Evolutionary conservation across 148 eudicot species (phyloP), one percentile per base, ranked within the genome.

Genomic region (Heliosperma pusillum): DNA sequence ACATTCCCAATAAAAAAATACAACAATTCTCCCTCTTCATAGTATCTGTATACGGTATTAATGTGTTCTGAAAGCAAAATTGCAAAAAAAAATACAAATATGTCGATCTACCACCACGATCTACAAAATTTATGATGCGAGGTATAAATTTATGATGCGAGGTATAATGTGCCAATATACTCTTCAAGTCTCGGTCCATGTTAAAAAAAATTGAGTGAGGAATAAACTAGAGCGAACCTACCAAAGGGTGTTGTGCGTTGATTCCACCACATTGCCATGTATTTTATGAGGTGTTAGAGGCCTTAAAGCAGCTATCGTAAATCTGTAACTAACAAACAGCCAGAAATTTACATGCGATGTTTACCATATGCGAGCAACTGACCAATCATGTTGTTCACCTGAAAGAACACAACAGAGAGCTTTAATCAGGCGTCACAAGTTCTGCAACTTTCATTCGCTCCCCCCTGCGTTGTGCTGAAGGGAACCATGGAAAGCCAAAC

Each of bases 101-200:
- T 50, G 16, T 25, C 60, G 26, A 50, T 50, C 73, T 26, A 70
- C 17, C 71, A 24, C 22, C 73, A 50, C 1, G 33, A 69, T 70
- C 73, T 70, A 70, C 73, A 70, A 70, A 70, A 70, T 50, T 70
- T 70, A 52, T 70, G 73, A 70, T 52, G 60, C 9, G 60, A 70
- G 19, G 73, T 17, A 50, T 70, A 70, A 5, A 70, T 50, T 70
- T 70, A 52, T 70, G 73, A 70, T 52, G 60, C 9, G 60, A 70
- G 19, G 73, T 17, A 50, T 70, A 70, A 5, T 21, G 30, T 12
- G 29, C 50, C 47, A 40, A 5, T 68, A 21, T 44, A 20, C 29
- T 69, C 58, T 21, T 16, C 30, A 30, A 60, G 16, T 65, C 10
- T 33, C 69, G 9, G 33, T 12, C 52, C 27, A 22, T 42, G 71